A percentile compares a stretch with the other conserved stretches of the same genome.
Evolutionary conservation across 495 filamentous ascomycete species (phyloP).

Genomic region (Cenococcum geophilum): DNA sequence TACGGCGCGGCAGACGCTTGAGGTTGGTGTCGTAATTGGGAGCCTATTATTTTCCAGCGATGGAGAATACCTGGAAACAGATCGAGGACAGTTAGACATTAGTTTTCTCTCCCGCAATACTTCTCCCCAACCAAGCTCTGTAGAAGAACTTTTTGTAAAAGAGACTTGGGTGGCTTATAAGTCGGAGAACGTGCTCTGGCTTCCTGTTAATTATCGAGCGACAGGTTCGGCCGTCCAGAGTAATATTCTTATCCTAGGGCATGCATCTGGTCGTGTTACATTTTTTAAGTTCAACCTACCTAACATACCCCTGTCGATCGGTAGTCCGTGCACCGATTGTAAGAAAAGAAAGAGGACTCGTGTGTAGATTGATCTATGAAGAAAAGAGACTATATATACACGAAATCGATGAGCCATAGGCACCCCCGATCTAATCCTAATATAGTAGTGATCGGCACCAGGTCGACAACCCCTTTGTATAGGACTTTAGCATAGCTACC

Average conservation of each 20-base stretch:
- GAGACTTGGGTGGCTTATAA: background rate
- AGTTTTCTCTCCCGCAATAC: background rate
- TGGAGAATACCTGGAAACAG: conserved; percentile 5
- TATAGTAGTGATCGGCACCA: no score
- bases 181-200: background rate
- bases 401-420: no score
- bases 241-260: background rate
- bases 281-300: background rate
- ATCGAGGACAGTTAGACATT: conserved; percentile 4
- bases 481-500: background rate
- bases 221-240: background rate
- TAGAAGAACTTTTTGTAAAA: background rate
- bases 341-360: no score
- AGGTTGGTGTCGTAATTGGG: background rate
- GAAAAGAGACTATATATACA: no score
- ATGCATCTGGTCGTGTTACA: background rate
- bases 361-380: no score
- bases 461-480: no score
- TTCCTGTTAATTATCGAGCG: background rate
- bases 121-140: background rate
- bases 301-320: background rate
- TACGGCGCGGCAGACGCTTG: background rate
- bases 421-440: no score
- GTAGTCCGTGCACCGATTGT: no score
- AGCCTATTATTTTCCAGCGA: conserved; percentile 5